Conservation (phyloP, 148 eudicot genomes). For the Amaranthus palmeri region DNA sequence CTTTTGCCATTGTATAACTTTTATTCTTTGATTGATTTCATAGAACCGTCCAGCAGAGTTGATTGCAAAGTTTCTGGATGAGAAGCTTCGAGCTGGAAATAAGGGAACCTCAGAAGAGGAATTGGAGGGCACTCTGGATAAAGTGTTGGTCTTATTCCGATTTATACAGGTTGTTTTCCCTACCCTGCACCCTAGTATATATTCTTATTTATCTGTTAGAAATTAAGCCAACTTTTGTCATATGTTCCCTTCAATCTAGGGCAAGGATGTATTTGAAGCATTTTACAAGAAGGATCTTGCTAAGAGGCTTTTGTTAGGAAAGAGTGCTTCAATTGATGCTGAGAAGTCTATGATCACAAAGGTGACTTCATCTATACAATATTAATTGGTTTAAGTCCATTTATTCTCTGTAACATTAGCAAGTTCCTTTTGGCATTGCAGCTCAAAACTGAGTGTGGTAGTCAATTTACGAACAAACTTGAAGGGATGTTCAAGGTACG, state of each 20-base stretch:
- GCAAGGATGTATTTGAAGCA: constrained; percentile 99
- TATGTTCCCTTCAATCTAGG: constrained; percentile 37
- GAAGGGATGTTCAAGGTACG: constrained; percentile 99
- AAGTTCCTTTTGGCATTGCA: constrained; percentile 35
- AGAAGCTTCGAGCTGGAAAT: constrained; percentile 98
- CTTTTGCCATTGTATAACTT: neutral
- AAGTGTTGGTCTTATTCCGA: constrained; percentile 87
- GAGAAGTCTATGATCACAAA: constrained; percentile 98
- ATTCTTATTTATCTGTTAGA: neutral
- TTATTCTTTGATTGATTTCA: constrained; percentile 12
- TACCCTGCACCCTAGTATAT: neutral
- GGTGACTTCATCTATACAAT: constrained; percentile 30
- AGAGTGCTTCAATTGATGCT: constrained; percentile 98
- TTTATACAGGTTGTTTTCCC: constrained; percentile 70
- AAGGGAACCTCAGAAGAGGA: constrained; percentile 99
- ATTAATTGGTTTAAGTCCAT: neutral
- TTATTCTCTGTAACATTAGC: constrained; percentile 15
- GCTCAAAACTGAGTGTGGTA: constrained; percentile 97
- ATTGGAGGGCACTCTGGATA: constrained; percentile 92
- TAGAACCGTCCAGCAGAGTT: constrained; percentile 98
- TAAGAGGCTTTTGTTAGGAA: constrained; percentile 85
- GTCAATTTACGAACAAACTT: constrained; percentile 96
- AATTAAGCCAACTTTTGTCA: neutral
- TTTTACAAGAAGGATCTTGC: constrained; percentile 98
- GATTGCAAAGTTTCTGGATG: constrained; percentile 93